phyloP scores from a whole-genome alignment of 257 asterid species.

The Plantago elongata region DNA sequence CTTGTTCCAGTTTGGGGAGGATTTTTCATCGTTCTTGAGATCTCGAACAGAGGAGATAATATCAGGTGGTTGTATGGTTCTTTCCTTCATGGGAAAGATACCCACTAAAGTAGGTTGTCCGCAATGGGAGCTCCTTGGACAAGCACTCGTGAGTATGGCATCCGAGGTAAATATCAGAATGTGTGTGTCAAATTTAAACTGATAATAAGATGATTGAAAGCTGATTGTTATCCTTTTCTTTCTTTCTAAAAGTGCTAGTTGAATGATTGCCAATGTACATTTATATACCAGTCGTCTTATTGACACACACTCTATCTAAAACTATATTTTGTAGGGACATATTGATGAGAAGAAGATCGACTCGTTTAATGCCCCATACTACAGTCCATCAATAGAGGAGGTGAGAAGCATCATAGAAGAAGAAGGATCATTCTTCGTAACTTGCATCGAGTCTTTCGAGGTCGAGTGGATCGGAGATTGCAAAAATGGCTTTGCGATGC shows the following conservation, averaged over 20 bases:
- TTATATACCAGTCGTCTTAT: too few relatives aligned
- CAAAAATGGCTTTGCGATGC: neutral
- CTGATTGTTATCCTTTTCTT: too few relatives aligned
- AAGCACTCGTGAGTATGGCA: slow-evolving; percentile 48
- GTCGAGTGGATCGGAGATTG: slow-evolving; percentile 43
- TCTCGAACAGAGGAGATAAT: slow-evolving; percentile 58
- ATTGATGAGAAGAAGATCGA: slow-evolving; percentile 39
- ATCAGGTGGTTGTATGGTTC: slow-evolving; percentile 53
- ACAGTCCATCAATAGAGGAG: slow-evolving; percentile 54
- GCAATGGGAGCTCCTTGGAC: slow-evolving; percentile 66
- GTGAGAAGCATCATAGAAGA: slow-evolving; percentile 28
- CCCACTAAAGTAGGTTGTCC: slow-evolving; percentile 43
- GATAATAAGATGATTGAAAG: too few relatives aligned
- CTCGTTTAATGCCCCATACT: slow-evolving; percentile 55
- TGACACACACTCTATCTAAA: too few relatives aligned
- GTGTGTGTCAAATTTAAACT: too few relatives aligned
- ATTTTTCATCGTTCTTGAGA: slow-evolving; percentile 39
- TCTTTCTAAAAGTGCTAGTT: too few relatives aligned
- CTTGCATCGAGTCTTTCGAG: slow-evolving; percentile 28
- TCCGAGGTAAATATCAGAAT: slow-evolving; percentile 32
- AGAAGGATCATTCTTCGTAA: slow-evolving; percentile 47
- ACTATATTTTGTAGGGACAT: slow-evolving; percentile 22
- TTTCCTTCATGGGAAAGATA: slow-evolving; percentile 53
- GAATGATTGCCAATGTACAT: too few relatives aligned
- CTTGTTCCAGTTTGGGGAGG: slow-evolving; percentile 40